Evolutionary conservation across 371 early-diverging fungal species (phyloP).

Genomic region (Phascolomyces articulosus): DNA sequence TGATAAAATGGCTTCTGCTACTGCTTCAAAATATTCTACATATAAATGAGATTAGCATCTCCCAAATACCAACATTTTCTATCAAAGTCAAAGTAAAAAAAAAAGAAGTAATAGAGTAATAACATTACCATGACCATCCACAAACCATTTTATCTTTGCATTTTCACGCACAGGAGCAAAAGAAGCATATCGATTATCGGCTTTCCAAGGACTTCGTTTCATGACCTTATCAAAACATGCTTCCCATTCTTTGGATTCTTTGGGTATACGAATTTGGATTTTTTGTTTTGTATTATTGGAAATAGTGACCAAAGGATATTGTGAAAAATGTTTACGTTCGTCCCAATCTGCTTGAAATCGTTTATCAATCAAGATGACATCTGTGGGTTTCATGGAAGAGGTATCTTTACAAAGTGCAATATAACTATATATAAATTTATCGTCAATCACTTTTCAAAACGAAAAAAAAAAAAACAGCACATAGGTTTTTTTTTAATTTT

Average conservation of each 20-base stretch:
- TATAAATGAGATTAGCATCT: no score
- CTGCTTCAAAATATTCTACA: constrained; percentile 75
- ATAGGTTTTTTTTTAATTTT: not conserved
- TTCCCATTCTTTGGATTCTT: constrained; percentile 68
- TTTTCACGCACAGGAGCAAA: constrained; percentile 80
- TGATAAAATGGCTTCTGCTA: constrained; percentile 75
- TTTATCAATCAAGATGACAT: constrained; percentile 59
- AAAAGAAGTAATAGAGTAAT: not conserved
- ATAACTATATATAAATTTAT: not conserved
- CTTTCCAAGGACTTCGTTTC: constrained; percentile 69
- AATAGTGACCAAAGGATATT: constrained; percentile 5
- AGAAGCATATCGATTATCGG: constrained; percentile 68
- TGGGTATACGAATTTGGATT: constrained; percentile 16
- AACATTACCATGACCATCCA: constrained; percentile 68
- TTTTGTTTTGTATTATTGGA: not conserved
- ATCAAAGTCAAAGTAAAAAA: no score
- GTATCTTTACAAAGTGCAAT: constrained; percentile 54
- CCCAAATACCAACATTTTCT: no score
- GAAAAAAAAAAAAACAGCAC: not conserved
- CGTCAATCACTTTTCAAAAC: no score
- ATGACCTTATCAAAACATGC: constrained; percentile 56
- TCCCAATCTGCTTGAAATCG: not conserved
- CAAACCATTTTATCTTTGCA: constrained; percentile 74
- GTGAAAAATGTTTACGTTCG: constrained; percentile 23
- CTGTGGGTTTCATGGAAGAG: constrained; percentile 42